Base-by-base conservation (phyloP, 176 grass and related monocot species). In the Eragrostis nindensis region DNA sequence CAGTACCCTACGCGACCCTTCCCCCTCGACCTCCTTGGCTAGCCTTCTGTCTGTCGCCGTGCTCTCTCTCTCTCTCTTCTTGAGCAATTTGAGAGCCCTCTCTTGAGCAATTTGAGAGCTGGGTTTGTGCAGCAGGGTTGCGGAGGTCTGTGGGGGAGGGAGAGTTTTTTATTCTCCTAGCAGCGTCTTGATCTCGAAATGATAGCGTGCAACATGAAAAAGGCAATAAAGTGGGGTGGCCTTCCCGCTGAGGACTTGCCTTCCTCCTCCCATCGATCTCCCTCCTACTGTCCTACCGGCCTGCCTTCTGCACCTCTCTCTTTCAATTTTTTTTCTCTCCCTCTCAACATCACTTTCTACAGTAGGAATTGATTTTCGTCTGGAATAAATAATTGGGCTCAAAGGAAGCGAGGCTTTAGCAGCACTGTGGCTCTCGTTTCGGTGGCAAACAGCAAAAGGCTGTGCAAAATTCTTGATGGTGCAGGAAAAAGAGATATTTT, bases 181-280 rank as follows among this genome's bases (percentile, higher is more conserved):
- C 80, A 87, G 75, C 74, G 83, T 90, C 80, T 86, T 86, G 80
- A 86, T 86, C 83, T 86, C 53, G 74, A 86, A 79, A 90, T 90
- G 92, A 91, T 95, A 93, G 96, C 92, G 90, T 95, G 93, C 93
- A 95, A 90, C 86, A 91, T 99, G 92, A 95, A 99, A 99, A 95
- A 99, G 94, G 88, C 70, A 62, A 85, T 78, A 92, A 93, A 97
- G 89, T 82, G 52, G 86, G 90, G 87, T 82, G 59, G 83, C 80
- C 88, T 84, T 64, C 81, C 46, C 46, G 50, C 59, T 24, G 41
- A 86, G 60, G 76, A 86, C 78, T 73, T 85, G 71, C 78, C 87
- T 77, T 82, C 70, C 44, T 43, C 68, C 54, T 61, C 47, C 46
- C 39, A 30, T 6, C 57, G 26, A 6, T 61, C 22, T 27, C 4